phyloP scores from a whole-genome alignment of 1,284 basidiomycete genomes.

The Ceratobasidium sp. region DNA sequence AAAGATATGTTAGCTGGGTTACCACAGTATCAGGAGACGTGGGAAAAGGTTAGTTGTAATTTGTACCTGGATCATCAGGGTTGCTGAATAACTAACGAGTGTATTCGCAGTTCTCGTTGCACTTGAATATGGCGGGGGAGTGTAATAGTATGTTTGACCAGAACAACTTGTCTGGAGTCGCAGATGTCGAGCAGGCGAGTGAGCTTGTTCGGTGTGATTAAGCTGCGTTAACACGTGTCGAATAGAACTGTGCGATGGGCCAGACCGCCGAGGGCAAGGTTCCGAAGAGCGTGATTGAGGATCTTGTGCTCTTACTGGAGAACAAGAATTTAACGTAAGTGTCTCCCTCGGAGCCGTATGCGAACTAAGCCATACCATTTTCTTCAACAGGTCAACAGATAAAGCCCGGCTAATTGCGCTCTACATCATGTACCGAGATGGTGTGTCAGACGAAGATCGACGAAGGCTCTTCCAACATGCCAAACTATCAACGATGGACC shows the following conservation, averaged over 20 bases:
- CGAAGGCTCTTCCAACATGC: constrained; percentile 96
- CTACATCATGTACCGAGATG: constrained; percentile 95
- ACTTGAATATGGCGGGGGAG: constrained; percentile 97
- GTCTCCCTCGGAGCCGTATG: too few species aligned
- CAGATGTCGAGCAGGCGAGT: constrained; percentile 90
- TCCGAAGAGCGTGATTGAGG: constrained; percentile 93
- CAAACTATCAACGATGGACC: constrained; percentile 86
- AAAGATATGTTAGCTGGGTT: constrained; percentile 98
- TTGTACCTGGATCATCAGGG: not conserved
- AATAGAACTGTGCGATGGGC: constrained; percentile 90
- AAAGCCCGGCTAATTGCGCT: constrained; percentile 98
- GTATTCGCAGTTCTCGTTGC: constrained; percentile 82
- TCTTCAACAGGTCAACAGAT: constrained; percentile 72
- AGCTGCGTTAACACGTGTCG: not conserved
- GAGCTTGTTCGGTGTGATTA: not conserved
- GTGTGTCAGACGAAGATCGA: constrained; percentile 97
- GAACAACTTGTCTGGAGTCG: constrained; percentile 85
- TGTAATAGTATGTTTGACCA: constrained; percentile 95
- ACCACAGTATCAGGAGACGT: constrained; percentile 94
- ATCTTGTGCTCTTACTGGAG: constrained; percentile 97
- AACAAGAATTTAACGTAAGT: constrained; percentile 83
- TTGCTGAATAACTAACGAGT: constrained; percentile 3
- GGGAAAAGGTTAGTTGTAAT: constrained; percentile 80
- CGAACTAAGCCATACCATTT: not conserved
- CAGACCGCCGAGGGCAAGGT: constrained; percentile 87